Evolutionary conservation across 2,329 filamentous ascomycete genomes (phyloP).

Genomic region (Parastagonospora nodorum): DNA sequence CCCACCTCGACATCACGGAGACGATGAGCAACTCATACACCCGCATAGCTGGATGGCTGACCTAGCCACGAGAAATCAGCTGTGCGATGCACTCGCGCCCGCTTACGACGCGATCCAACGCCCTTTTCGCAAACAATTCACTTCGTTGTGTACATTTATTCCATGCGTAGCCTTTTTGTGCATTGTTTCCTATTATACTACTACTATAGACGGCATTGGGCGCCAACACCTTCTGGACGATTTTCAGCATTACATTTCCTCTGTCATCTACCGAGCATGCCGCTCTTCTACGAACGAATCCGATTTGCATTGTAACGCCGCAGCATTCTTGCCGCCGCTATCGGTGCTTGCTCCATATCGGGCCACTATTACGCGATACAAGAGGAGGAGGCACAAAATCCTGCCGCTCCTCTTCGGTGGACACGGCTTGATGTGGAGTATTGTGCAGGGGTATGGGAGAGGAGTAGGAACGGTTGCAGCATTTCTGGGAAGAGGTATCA

Average conservation of each 20-base stretch:
- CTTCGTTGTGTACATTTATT: slow-evolving; percentile 36
- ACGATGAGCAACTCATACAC: slow-evolving; percentile 29
- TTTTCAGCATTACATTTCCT: slow-evolving; percentile 15
- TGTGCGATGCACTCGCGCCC: not conserved
- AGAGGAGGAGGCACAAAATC: slow-evolving; percentile 11
- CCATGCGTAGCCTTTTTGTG: slow-evolving; percentile 19
- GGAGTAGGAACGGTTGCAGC: slow-evolving; percentile 12
- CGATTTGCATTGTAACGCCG: slow-evolving; percentile 5
- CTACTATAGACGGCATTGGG: slow-evolving; percentile 14
- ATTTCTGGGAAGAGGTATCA: slow-evolving; percentile 18
- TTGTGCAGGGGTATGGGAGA: slow-evolving; percentile 13
- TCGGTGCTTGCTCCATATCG: slow-evolving; percentile 12
- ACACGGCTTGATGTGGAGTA: slow-evolving; percentile 9
- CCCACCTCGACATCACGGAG: slow-evolving; percentile 38
- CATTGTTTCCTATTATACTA: slow-evolving; percentile 17
- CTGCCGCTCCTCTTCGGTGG: slow-evolving; percentile 7
- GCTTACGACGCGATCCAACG: slow-evolving; percentile 6
- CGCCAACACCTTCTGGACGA: slow-evolving; percentile 6
- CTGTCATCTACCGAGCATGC: slow-evolving; percentile 7
- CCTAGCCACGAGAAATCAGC: not conserved
- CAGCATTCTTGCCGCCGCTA: slow-evolving; percentile 21
- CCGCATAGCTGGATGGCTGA: not conserved
- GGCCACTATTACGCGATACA: slow-evolving; percentile 23
- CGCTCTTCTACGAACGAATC: slow-evolving; percentile 5
- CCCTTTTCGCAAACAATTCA: slow-evolving; percentile 6